Percentiles rank a stretch among this genome's conserved stretches.
Conservation (phyloP, 2,329 filamentous ascomycete genomes). For the Aspergillus hortae region DNA sequence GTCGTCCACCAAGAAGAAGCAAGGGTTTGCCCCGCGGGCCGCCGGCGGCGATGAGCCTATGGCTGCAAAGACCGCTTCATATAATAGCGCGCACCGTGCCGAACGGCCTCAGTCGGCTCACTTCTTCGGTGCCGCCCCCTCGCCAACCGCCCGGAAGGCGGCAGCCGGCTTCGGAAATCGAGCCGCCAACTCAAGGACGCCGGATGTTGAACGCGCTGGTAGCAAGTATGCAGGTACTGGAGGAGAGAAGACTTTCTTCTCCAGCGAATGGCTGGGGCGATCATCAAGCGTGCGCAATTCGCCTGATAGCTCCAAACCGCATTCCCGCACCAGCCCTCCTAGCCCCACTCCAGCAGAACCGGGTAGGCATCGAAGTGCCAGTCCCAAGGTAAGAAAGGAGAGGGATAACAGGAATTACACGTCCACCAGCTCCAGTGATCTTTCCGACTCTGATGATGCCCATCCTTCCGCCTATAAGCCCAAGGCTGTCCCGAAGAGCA, state of each 20-base stretch:
- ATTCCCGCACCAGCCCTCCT: constrained; percentile 34
- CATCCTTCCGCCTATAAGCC: constrained; percentile 24
- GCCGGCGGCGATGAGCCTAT: constrained; percentile 60
- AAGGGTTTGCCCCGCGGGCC: constrained; percentile 57
- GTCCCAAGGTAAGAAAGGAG: constrained; percentile 37
- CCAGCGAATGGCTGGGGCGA: constrained; percentile 48
- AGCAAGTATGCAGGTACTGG: constrained; percentile 53
- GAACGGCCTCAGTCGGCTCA: constrained; percentile 31
- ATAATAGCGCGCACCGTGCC: constrained; percentile 34
- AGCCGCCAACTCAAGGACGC: constrained; percentile 24
- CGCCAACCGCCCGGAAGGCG: constrained; percentile 41
- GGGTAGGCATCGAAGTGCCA: constrained; percentile 42
- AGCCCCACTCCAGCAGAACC: constrained; percentile 28
- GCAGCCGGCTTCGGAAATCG: constrained; percentile 30
- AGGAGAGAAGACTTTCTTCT: constrained; percentile 57
- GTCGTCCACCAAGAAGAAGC: constrained; percentile 48
- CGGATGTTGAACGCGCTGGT: constrained; percentile 49
- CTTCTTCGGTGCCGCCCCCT: constrained; percentile 36
- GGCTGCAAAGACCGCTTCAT: constrained; percentile 52
- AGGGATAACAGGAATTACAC: constrained; percentile 27
- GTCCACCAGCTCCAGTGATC: constrained; percentile 40
- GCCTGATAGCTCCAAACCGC: constrained; percentile 33
- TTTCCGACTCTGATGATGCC: constrained; percentile 26
- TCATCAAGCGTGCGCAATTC: constrained; percentile 54
- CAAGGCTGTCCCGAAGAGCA: constrained; percentile 41